Base-by-base conservation (phyloP, 164 flowering plant species). In the Nymphaea colorata region DNA sequence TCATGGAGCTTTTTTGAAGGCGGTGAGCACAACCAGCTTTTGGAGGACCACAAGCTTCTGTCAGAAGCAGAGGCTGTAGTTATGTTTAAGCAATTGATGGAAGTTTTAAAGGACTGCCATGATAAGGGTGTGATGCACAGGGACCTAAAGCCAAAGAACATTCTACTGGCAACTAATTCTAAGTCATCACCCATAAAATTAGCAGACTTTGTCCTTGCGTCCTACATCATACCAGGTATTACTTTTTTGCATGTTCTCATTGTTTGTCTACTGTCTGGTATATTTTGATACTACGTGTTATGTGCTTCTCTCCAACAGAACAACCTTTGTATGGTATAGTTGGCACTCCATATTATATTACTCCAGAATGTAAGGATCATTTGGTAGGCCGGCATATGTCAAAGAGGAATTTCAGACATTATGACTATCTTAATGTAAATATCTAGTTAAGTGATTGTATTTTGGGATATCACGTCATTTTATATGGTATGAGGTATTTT, bases 331-430 rank as follows among this genome's bases (percentile, higher is more conserved):
- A 81, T 66, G 93, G 91, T 45, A 82, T 86, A 60, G 96, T 89
- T 44, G 96, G 96, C 36, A 89, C 90, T 69, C 93, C 93, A 47
- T 89, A 83, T 74, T 89, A 87, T 76, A 86, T 89, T 73, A 93
- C 93, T 70, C 96, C 36, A 25, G n/a, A n/a, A n/a, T n/a, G 36
- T 25, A 25, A 25, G 36, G 36, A 25, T 25, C 36, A 25, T 25
- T 25, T 25, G 36, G 36, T 25, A 1, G 36, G 36, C 36, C 1
- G 36, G 36, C 36, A 25, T 25, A 25, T 1, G 36, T 25, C 36
- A 25, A 25, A 0, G 36, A 25, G 36, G 1, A 25, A 25, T 25
- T 25, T 25, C 1, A 25, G 36, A 25, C 36, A 25, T 25, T 25
- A 25, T 25, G 36, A 25, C 36, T 25, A 25, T 25, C 36, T 25